Conservation (phyloP, 345 rosid species). For the Linum trigynum region DNA sequence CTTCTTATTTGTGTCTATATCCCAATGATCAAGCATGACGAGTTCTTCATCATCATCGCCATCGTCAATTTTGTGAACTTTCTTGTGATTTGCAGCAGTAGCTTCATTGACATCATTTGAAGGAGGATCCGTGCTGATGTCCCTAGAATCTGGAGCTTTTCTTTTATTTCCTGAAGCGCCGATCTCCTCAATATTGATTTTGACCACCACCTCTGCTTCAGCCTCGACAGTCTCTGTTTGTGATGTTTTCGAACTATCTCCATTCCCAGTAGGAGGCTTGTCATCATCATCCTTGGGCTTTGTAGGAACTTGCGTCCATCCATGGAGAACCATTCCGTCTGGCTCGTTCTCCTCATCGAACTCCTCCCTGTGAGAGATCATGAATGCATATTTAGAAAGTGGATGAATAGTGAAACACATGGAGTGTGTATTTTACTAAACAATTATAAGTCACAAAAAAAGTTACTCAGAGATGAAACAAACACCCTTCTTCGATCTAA, state of each 20-base stretch:
- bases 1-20: slow-evolving; percentile 35
- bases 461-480: too few species aligned
- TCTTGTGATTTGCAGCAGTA: slow-evolving; percentile 18
- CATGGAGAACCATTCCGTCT: slow-evolving; percentile 85
- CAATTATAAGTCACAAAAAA: too few species aligned
- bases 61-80: slow-evolving; percentile 42
- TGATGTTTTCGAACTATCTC: slow-evolving; percentile 31
- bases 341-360: slow-evolving; percentile 96
- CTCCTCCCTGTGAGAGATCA: slow-evolving; percentile 47
- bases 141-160: slow-evolving; percentile 26
- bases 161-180: slow-evolving; percentile 49
- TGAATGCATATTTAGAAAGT: neutral
- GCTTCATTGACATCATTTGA: slow-evolving; percentile 19
- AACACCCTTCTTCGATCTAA: too few species aligned
- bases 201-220: slow-evolving; percentile 17
- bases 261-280: slow-evolving; percentile 33
- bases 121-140: slow-evolving; percentile 12
- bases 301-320: slow-evolving; percentile 62
- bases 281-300: slow-evolving; percentile 24
- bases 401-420: neutral
- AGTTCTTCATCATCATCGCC: slow-evolving; percentile 49
- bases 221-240: slow-evolving; percentile 16
- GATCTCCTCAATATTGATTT: slow-evolving; percentile 28
- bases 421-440: neutral
- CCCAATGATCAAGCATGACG: slow-evolving; percentile 31